A percentile compares a stretch with the other conserved stretches of the same genome.
These are phyloP conservation scores for Trichophyton verrucosum DNA, from an alignment of 2,329 filamentous ascomycete genomes.

Conservation along the genomic window DNA sequence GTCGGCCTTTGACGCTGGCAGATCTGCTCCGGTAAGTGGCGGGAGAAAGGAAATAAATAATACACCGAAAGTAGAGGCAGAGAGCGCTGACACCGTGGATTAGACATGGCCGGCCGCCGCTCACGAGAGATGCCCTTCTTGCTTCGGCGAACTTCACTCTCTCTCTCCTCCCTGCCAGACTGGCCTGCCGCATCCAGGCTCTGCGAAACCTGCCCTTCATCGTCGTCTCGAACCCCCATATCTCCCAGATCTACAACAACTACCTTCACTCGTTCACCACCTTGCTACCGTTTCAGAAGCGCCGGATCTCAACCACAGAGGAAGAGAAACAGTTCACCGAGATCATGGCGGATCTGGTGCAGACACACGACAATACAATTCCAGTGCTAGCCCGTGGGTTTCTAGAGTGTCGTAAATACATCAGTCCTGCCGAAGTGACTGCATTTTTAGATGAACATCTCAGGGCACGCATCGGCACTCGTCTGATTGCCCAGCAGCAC, in stretches of 20 bases:
- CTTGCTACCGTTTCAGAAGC: constrained; percentile 68
- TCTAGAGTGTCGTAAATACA: constrained; percentile 84
- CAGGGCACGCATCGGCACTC: constrained; percentile 82
- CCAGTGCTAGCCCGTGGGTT: constrained; percentile 85
- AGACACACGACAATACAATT: constrained; percentile 90
- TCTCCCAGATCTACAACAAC: constrained; percentile 88
- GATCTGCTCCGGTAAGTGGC: constrained; percentile 68
- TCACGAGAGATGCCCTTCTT: constrained; percentile 67
- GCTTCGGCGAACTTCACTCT: constrained; percentile 93
- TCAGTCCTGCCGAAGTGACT: constrained; percentile 70
- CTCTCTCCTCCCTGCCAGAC: constrained; percentile 75
- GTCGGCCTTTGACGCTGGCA: constrained; percentile 70
- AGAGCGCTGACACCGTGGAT: constrained; percentile 1
- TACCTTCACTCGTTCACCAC: constrained; percentile 89
- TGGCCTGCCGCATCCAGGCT: constrained; percentile 87
- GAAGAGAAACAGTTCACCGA: constrained; percentile 88
- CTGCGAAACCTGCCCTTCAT: constrained; percentile 92
- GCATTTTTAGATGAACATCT: constrained; percentile 87
- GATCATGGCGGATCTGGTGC: constrained; percentile 86
- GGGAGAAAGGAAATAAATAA: no score
- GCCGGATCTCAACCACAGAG: constrained; percentile 60
- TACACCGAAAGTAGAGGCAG: no score
- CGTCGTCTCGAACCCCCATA: constrained; percentile 93
- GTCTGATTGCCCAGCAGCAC: constrained; percentile 91
- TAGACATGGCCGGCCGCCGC: constrained; percentile 67